Percentiles rank a stretch among this genome's conserved stretches.
Evolutionary conservation across 2,329 filamentous ascomycete genomes (phyloP).

Genomic region (Fusarium bulbicola): DNA sequence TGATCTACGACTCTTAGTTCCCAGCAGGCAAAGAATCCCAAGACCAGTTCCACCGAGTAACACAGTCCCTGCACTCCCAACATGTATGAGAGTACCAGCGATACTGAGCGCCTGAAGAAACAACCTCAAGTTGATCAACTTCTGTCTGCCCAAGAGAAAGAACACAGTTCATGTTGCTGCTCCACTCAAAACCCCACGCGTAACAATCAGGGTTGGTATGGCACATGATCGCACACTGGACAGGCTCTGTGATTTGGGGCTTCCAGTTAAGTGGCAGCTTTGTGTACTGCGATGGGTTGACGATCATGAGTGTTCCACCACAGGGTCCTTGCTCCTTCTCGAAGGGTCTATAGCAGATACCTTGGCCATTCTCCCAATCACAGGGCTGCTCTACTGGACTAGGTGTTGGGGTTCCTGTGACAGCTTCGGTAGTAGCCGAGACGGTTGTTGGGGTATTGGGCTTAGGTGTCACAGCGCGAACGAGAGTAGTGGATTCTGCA

Average conservation of each 20-base stretch:
- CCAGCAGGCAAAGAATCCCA: neutral
- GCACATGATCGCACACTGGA: neutral
- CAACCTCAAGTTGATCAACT: neutral
- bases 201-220: neutral
- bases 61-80: neutral
- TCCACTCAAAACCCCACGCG: neutral
- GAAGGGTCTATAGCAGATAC: neutral
- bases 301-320: neutral
- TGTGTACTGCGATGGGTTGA: neutral
- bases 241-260: neutral
- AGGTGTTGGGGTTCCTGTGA: neutral
- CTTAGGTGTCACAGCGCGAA: neutral
- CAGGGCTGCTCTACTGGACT: neutral
- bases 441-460: neutral
- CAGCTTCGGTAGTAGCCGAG: neutral
- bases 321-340: neutral
- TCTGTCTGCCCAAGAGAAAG: neutral
- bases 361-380: neutral
- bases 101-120: neutral
- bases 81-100: neutral
- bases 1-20: neutral
- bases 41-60: neutral
- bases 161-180: neutral
- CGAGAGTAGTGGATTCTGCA: neutral
- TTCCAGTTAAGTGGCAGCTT: neutral